Evolutionary conservation across 345 rosid species (phyloP), one percentile per base, ranked within the genome.

Genomic region (Arabis hirsuta): DNA sequence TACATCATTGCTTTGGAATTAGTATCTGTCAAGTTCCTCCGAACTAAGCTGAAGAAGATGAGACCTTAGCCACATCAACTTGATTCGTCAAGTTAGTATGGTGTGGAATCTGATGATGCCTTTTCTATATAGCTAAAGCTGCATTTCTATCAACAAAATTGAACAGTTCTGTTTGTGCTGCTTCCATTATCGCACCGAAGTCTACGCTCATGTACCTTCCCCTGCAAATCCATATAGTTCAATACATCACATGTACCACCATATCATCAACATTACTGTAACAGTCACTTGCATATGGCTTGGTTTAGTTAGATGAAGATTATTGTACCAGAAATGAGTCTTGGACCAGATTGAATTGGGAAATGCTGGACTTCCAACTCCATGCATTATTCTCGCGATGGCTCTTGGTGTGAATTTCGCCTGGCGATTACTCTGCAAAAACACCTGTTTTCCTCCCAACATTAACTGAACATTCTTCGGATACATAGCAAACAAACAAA

Each of bases 331-430:
- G 86, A 95, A 95, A 88, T 95, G 96, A 71, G 93, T 82, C 79
- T 76, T 89, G 26, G 89, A 86, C 99, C 99, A 91, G 68, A 72
- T 65, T 65, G 90, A 45, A 73, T 87, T 82, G 2, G 90, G 92
- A 78, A 89, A 95, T 12, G 96, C 91, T 71, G 96, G 97, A 81
- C 99, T 95, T 60, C 85, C 84, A 80, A 91, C 85, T 77, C 96
- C 97, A 69, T 91, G 97, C 90, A 95, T 84, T 85, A 91, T 88
- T 76, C 97, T 95, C 46, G 96, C 96, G 42, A 93, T 73, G 64
- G 94, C 90, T 80, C 99, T 85, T 38, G 97, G 97, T 54, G 96
- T 95, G 78, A 95, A 91, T 80, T 90, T 95, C 24, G 83, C 81
- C 12, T 95, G 87, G 3, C 84, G 83, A 72, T 89, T 91, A 69